Evolutionary conservation across 2,329 filamentous ascomycete species (phyloP).

Genomic region (Fusarium floridanum): DNA sequence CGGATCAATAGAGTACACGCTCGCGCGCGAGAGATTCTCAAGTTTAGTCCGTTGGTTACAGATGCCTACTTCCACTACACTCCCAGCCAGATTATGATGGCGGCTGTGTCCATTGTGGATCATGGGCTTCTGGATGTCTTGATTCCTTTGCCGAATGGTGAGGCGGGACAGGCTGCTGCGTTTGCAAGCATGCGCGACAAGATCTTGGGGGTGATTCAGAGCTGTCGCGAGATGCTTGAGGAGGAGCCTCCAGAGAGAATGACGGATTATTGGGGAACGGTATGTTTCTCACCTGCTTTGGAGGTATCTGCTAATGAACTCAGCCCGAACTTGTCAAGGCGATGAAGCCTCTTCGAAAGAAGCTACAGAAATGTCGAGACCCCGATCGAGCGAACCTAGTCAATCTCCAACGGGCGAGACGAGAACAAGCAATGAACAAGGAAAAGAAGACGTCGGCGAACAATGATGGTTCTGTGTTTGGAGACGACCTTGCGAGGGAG

Average conservation of each 20-base stretch:
- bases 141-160: conserved; percentile 53
- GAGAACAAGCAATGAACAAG: conserved; percentile 63
- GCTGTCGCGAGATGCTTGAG: conserved; percentile 67
- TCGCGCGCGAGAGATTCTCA: conserved; percentile 79
- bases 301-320: conserved; percentile 30
- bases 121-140: conserved; percentile 67
- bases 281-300: conserved; percentile 46
- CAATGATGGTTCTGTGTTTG: conserved; percentile 63
- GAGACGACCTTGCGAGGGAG: conserved; percentile 54
- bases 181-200: conserved; percentile 57
- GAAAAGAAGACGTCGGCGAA: conserved; percentile 57
- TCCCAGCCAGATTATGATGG: conserved; percentile 92
- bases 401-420: conserved; percentile 74
- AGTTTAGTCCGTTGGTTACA: conserved; percentile 85
- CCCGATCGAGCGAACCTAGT: conserved; percentile 81
- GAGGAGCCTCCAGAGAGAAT: conserved; percentile 69
- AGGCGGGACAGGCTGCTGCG: conserved; percentile 40
- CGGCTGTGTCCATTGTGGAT: conserved; percentile 83
- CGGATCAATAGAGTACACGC: conserved; percentile 74
- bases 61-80: conserved; percentile 98
- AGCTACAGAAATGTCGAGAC: conserved; percentile 80
- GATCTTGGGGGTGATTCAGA: conserved; percentile 62
- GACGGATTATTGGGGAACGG: conserved; percentile 66
- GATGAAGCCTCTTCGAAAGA: conserved; percentile 72
- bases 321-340: conserved; percentile 59